phyloP scores from a whole-genome alignment of 2,329 filamentous ascomycete genomes.

The Tolypocladium pustulatum region DNA sequence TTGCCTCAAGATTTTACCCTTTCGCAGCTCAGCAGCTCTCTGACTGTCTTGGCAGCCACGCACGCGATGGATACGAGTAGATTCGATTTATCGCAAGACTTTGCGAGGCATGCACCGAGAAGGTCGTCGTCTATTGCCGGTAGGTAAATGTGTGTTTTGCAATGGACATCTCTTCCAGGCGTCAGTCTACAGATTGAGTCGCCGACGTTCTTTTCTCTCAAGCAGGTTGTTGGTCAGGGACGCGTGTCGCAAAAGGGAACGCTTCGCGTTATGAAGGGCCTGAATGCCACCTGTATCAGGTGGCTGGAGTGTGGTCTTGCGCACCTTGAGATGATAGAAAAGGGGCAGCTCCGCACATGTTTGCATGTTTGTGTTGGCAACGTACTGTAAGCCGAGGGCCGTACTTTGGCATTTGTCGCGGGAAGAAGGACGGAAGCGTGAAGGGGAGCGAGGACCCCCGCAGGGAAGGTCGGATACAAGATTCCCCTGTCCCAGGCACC shows the following conservation, averaged over 20 bases:
- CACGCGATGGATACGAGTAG: neutral
- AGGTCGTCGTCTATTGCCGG: neutral
- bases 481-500: neutral
- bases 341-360: too few relatives aligned
- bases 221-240: too few relatives aligned
- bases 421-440: neutral
- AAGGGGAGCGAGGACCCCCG: neutral
- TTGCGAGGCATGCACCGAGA: neutral
- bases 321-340: too few relatives aligned
- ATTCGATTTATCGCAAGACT: neutral
- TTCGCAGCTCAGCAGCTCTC: neutral
- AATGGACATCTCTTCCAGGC: neutral
- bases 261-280: too few relatives aligned
- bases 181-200: too few relatives aligned
- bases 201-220: too few relatives aligned
- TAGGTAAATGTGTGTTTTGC: neutral
- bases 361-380: too few relatives aligned
- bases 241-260: too few relatives aligned
- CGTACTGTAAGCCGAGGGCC: neutral
- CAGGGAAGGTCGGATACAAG: neutral
- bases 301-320: too few relatives aligned
- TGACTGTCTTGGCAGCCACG: neutral
- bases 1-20: neutral
- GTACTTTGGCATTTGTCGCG: neutral
- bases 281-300: too few relatives aligned